Conservation (phyloP, 345 rosid genomes). For the Limnanthes douglasii region DNA sequence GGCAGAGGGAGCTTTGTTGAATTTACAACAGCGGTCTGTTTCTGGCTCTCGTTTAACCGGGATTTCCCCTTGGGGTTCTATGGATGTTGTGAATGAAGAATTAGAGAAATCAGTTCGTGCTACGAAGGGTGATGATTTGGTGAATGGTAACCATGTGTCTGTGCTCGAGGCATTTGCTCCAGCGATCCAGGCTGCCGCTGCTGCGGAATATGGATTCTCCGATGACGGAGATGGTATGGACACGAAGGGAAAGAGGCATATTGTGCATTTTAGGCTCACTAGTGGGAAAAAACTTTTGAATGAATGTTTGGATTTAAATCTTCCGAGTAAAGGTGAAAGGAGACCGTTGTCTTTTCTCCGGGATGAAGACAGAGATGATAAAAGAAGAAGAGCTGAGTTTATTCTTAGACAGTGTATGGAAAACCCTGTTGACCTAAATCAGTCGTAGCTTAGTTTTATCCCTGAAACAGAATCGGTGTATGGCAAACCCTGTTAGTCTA, state of each 20-base stretch:
- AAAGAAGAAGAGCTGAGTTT: conserved; percentile 88
- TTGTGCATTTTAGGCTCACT: conserved; percentile 42
- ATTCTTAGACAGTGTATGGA: conserved; percentile 79
- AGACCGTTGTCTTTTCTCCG: conserved; percentile 26
- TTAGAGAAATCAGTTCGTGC: too few relatives aligned
- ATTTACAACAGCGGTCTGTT: conserved; percentile 77
- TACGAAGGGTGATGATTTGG: conserved; percentile 22
- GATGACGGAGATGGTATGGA: conserved; percentile 27
- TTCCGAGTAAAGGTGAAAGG: conserved; percentile 35
- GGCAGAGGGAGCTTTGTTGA: conserved; percentile 82
- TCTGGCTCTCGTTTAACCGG: too few relatives aligned
- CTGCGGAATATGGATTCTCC: conserved; percentile 20
- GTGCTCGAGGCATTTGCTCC: conserved; percentile 73
- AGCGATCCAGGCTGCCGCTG: conserved; percentile 54
- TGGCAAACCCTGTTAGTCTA: conserved; percentile 80
- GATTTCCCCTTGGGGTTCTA: conserved; percentile 20
- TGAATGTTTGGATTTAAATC: conserved; percentile 40
- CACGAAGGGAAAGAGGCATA: conserved; percentile 30
- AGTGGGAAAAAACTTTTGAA: conserved; percentile 51
- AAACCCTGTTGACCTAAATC: conserved; percentile 78
- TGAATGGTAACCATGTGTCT: conserved; percentile 21
- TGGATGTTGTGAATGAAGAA: conserved; percentile 15
- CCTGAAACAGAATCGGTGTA: too few relatives aligned
- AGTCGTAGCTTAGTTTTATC: too few relatives aligned
- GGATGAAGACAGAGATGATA: conserved; percentile 90